Evolutionary conservation across 1,139 yeast species (phyloP).

Genomic region (Hemisphaericaspora xylanilytica): DNA sequence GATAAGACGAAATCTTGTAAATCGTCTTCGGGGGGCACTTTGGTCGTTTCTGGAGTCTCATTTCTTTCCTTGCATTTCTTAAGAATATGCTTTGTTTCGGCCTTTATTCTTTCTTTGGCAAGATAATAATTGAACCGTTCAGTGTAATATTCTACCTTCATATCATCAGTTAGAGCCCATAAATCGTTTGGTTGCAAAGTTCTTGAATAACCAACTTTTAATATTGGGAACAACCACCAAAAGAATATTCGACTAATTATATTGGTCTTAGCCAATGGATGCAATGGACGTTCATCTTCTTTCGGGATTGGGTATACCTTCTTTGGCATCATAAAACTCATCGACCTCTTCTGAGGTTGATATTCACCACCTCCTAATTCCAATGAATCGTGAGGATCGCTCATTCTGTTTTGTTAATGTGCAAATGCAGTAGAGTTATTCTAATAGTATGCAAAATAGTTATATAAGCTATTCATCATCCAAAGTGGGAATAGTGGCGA

Average conservation of each 20-base stretch:
- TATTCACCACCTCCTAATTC: constrained; percentile 14
- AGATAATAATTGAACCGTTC: constrained; percentile 32
- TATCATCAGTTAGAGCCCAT: constrained; percentile 49
- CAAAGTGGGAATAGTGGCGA: too few species aligned
- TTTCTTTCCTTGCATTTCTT: constrained; percentile 26
- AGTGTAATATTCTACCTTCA: constrained; percentile 49
- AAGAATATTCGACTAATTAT: constrained; percentile 38
- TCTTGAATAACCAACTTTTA: constrained; percentile 65
- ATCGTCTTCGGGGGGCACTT: constrained; percentile 25
- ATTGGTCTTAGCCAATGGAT: constrained; percentile 36
- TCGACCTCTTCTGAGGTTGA: constrained; percentile 18
- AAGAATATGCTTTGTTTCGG: constrained; percentile 20
- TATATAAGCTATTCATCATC: too few species aligned
- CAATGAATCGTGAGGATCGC: constrained; percentile 9
- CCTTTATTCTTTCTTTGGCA: constrained; percentile 30
- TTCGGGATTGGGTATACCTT: constrained; percentile 43
- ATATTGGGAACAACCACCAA: constrained; percentile 59
- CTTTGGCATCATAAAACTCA: constrained; percentile 15
- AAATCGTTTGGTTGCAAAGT: constrained; percentile 65
- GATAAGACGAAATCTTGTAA: constrained; percentile 25
- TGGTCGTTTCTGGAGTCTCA: constrained; percentile 22
- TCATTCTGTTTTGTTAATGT: too few species aligned
- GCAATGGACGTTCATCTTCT: constrained; percentile 46
- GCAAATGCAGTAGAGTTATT: too few species aligned
- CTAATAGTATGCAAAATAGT: too few species aligned